Evolutionary conservation across 2,329 filamentous ascomycete species (phyloP).

Genomic region (Sporothrix schenckii): DNA sequence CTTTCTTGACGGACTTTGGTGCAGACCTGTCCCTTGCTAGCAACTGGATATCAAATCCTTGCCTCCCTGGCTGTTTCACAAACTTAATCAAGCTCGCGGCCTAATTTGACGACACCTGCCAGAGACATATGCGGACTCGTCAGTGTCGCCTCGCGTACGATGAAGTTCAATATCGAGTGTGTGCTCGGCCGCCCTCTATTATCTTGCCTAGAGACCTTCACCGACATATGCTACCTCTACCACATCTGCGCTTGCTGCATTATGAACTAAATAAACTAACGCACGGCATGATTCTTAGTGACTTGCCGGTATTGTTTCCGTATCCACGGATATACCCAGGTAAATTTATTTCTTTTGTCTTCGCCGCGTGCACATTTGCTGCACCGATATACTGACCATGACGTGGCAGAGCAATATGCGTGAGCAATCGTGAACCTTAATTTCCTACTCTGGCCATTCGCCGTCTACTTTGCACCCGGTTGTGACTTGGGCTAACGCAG

Average conservation of each 20-base stretch:
- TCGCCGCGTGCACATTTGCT: too few species aligned
- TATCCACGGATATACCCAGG: slow-evolving; percentile 59
- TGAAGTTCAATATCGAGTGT: slow-evolving; percentile 59
- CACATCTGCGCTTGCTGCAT: not conserved
- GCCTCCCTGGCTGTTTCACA: not conserved
- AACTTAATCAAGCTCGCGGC: not conserved
- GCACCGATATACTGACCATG: not conserved
- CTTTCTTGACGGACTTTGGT: not conserved
- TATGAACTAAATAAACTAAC: slow-evolving; percentile 1
- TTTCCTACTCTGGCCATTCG: not conserved
- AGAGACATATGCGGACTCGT: not conserved
- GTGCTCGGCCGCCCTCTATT: slow-evolving; percentile 29
- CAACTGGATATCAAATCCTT: not conserved
- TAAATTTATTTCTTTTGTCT: slow-evolving; percentile 12
- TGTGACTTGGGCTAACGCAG: slow-evolving; percentile 9
- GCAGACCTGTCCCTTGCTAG: not conserved
- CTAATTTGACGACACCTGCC: not conserved
- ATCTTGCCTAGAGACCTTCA: not conserved
- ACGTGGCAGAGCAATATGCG: slow-evolving; percentile 56
- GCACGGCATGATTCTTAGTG: slow-evolving; percentile 44
- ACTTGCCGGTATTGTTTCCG: slow-evolving; percentile 60
- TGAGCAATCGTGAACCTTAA: slow-evolving; percentile 27
- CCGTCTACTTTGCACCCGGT: not conserved
- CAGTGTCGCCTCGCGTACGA: slow-evolving; percentile 35
- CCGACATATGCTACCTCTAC: too few species aligned